Conservation (phyloP, 2,329 filamentous ascomycete species). For the Exophiala calicioides region DNA sequence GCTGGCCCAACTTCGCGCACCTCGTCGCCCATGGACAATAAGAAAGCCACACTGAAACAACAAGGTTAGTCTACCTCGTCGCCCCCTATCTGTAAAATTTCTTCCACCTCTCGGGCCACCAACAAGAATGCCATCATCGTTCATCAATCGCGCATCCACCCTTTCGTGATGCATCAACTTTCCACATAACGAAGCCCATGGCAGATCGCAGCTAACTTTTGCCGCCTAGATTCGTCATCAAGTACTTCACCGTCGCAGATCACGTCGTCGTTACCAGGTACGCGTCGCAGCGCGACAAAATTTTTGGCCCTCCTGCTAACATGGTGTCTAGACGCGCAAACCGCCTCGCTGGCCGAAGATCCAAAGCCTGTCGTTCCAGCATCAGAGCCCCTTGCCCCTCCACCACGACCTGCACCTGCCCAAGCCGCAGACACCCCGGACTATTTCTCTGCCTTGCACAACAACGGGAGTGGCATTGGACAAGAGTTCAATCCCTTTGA, state of each 20-base stretch:
- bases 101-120: conserved; percentile 4
- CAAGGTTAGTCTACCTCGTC: conserved; percentile 39
- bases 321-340: conserved; percentile 32
- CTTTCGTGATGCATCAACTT: conserved; percentile 7
- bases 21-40: conserved; percentile 47
- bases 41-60: conserved; percentile 41
- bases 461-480: conserved; percentile 47
- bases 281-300: conserved; percentile 16
- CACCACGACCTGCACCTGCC: conserved; percentile 61
- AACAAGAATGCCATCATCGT: conserved; percentile 11
- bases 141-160: conserved; percentile 14
- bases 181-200: not conserved
- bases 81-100: conserved; percentile 26
- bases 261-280: conserved; percentile 30
- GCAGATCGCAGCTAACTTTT: conserved; percentile 11
- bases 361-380: conserved; percentile 55
- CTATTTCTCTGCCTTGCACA: conserved; percentile 66
- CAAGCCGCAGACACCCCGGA: conserved; percentile 61
- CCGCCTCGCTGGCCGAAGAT: conserved; percentile 37
- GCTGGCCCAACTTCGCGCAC: conserved; percentile 36
- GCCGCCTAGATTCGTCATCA: conserved; percentile 12
- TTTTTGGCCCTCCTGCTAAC: no score
- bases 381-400: conserved; percentile 68
- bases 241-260: conserved; percentile 28
- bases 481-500: conserved; percentile 95